Percentiles rank a stretch among this genome's conserved stretches.
phyloP scores from a whole-genome alignment of 805 yeast genomes.

The Wilhelminamyces savonicus region DNA sequence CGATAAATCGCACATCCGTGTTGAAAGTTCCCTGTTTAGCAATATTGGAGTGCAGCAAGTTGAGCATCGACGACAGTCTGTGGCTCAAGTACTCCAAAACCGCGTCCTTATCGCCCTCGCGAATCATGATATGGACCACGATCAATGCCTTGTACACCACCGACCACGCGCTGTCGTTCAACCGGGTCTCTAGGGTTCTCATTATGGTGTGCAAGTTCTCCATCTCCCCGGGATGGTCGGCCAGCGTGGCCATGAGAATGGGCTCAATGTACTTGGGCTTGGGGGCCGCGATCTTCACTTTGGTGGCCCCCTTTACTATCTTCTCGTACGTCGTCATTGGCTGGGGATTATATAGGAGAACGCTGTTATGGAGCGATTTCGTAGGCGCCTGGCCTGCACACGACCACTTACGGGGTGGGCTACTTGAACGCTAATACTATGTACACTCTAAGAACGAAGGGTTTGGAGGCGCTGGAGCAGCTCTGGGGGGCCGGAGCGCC shows the following conservation, averaged over 20 bases:
- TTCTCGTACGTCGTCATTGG: slow-evolving; percentile 44
- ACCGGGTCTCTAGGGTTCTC: slow-evolving; percentile 52
- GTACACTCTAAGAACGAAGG: too few species aligned
- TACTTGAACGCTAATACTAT: too few species aligned
- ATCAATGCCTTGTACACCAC: slow-evolving; percentile 80
- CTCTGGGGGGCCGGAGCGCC: too few species aligned
- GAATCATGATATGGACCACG: slow-evolving; percentile 82
- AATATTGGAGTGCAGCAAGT: slow-evolving; percentile 31
- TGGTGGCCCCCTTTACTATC: slow-evolving; percentile 57
- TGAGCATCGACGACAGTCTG: slow-evolving; percentile 44
- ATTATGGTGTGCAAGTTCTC: slow-evolving; percentile 66
- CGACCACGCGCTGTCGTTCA: slow-evolving; percentile 85
- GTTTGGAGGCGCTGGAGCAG: too few species aligned
- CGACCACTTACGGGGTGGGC: too few species aligned
- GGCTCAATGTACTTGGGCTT: slow-evolving; percentile 95
- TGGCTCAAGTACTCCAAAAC: slow-evolving; percentile 54
- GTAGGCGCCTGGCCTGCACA: too few species aligned
- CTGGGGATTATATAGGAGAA: too few species aligned
- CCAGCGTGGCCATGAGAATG: slow-evolving; percentile 63
- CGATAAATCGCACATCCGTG: slow-evolving; percentile 49
- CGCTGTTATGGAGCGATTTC: too few species aligned
- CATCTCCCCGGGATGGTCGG: slow-evolving; percentile 31
- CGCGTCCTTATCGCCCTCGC: slow-evolving; percentile 84
- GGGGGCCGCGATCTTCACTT: slow-evolving; percentile 84
- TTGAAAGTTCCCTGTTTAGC: slow-evolving; percentile 27